These are phyloP conservation scores for Schizophyllum commune DNA, from an alignment of 1,284 basidiomycete species.

Conservation along the genomic window DNA sequence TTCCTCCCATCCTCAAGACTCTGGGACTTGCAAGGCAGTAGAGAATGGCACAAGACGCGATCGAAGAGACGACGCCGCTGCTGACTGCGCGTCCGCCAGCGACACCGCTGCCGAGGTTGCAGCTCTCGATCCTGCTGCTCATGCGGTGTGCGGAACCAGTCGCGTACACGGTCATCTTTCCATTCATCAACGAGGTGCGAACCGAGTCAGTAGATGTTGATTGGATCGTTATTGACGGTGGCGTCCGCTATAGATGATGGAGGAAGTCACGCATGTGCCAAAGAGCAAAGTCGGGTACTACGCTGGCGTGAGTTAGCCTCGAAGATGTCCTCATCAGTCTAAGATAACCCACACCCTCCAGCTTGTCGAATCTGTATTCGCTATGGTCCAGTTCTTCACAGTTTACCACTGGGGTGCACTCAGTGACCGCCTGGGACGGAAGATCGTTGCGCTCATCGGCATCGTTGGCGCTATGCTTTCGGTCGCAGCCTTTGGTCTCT, in stretches of 20 bases:
- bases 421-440: slow-evolving; percentile 3
- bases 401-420: slow-evolving; percentile 1
- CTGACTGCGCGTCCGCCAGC: not conserved
- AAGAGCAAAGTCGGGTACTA: not conserved
- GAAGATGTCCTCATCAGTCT: no score
- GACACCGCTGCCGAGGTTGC: slow-evolving; percentile 35
- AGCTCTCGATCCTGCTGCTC: slow-evolving; percentile 30
- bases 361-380: slow-evolving; percentile 3
- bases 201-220: not conserved
- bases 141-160: slow-evolving; percentile 43
- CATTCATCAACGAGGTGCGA: not conserved
- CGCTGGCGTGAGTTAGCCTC: not conserved
- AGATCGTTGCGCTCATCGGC: slow-evolving; percentile 1
- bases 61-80: not conserved
- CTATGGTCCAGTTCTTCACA: not conserved
- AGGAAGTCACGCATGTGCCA: not conserved
- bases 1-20: not conserved
- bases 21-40: no score
- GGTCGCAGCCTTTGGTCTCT: slow-evolving; percentile 4
- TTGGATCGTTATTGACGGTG: no score
- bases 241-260: not conserved
- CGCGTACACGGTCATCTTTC: slow-evolving; percentile 20
- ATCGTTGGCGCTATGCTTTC: slow-evolving; percentile 1
- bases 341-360: no score
- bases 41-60: not conserved